These are phyloP conservation scores for Colletotrichum tofieldiae DNA, from an alignment of 2,329 filamentous ascomycete genomes.

Conservation along the genomic window DNA sequence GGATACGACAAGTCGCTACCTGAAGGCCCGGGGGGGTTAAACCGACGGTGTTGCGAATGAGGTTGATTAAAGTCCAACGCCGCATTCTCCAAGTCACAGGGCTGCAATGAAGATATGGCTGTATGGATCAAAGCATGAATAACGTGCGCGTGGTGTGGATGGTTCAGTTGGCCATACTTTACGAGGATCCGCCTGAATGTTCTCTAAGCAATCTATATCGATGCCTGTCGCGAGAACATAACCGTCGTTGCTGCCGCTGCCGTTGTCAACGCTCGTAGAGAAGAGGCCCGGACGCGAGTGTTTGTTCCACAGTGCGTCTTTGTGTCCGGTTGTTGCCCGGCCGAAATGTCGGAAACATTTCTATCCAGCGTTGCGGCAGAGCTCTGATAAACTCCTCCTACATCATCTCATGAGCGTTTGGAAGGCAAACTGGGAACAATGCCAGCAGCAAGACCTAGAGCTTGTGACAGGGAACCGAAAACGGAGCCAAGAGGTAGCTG, in stretches of 20 bases:
- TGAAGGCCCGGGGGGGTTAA: conserved; percentile 10
- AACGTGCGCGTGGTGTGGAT: conserved; percentile 19
- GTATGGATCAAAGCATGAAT: conserved; percentile 13
- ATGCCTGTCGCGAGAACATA: neutral
- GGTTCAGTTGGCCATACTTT: conserved; percentile 21
- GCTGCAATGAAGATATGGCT: conserved; percentile 12
- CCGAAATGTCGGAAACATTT: neutral
- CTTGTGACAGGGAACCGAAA: conserved; percentile 1
- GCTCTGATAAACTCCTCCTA: neutral
- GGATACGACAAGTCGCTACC: conserved; percentile 7
- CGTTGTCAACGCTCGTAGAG: conserved; percentile 12
- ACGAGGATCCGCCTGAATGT: conserved; percentile 9
- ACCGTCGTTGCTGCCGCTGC: conserved; percentile 2
- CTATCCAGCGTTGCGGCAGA: neutral
- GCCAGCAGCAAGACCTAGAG: conserved; percentile 2
- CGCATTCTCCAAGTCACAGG: conserved; percentile 1
- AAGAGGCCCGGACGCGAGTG: neutral
- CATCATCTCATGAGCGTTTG: neutral
- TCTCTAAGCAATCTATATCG: conserved; percentile 4
- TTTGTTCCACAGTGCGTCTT: neutral
- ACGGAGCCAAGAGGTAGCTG: conserved; percentile 7
- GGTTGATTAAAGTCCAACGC: conserved; percentile 6
- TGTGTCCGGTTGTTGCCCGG: conserved; percentile 7
- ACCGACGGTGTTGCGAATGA: conserved; percentile 31
- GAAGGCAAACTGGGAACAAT: neutral